Conservation (phyloP, 306 rosid genomes). For the Prunus salicina region DNA sequence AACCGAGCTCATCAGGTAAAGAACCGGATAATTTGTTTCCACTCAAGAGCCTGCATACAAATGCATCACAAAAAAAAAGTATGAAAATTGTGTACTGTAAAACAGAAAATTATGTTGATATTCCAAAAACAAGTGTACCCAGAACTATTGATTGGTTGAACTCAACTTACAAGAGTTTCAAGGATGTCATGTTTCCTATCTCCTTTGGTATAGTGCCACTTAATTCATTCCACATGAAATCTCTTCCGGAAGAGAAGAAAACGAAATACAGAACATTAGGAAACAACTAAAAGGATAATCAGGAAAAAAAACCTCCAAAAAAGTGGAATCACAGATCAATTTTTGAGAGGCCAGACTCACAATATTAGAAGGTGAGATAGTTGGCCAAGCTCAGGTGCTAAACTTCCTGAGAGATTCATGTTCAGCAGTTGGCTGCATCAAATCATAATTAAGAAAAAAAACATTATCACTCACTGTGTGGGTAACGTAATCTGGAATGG, state of each 20-base stretch:
- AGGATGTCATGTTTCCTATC: slow-evolving; percentile 56
- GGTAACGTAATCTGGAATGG: not conserved
- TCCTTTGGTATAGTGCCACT: slow-evolving; percentile 74
- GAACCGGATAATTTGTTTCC: slow-evolving; percentile 46
- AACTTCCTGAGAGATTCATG: slow-evolving; percentile 63
- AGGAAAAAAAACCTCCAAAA: not conserved
- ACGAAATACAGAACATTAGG: slow-evolving; percentile 35
- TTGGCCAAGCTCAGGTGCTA: slow-evolving; percentile 68
- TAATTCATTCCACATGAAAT: slow-evolving; percentile 89
- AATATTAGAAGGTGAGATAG: slow-evolving; percentile 55
- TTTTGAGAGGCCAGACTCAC: slow-evolving; percentile 45
- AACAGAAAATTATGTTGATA: not conserved
- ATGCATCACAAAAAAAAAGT: not conserved
- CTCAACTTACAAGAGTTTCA: slow-evolving; percentile 74
- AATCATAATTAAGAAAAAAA: slow-evolving; percentile 17
- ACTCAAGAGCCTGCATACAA: slow-evolving; percentile 44
- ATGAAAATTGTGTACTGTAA: not conserved
- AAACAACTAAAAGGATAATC: slow-evolving; percentile 16
- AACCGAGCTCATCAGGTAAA: slow-evolving; percentile 51
- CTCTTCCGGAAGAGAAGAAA: slow-evolving; percentile 35
- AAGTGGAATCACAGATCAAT: slow-evolving; percentile 9
- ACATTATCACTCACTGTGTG: not conserved
- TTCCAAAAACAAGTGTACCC: not conserved
- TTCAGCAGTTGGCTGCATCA: slow-evolving; percentile 61
- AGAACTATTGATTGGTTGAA: not conserved